Percentiles rank a stretch among this genome's conserved stretches.
These are phyloP conservation scores for Phytophthora idaei DNA, from an alignment of 352 stramenopile genomes.

Conservation along the genomic window DNA sequence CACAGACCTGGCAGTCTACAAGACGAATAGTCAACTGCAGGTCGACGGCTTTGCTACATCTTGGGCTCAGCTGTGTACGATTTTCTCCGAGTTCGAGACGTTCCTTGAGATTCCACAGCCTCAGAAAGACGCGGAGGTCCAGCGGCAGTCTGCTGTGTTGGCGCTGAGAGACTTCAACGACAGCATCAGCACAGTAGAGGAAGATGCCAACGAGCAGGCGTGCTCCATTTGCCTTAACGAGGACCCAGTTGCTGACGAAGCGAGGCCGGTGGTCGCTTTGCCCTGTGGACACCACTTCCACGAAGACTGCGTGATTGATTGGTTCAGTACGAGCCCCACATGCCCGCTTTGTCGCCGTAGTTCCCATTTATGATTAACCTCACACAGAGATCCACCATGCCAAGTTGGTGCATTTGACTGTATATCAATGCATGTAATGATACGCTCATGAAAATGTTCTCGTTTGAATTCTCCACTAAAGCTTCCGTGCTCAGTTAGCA, in stretches of 20 bases:
- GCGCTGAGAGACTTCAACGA: constrained; percentile 54
- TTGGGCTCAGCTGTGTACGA: constrained; percentile 27
- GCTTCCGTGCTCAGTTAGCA: no score
- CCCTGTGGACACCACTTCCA: constrained; percentile 68
- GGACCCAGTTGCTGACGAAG: constrained; percentile 29
- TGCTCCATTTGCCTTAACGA: constrained; percentile 65
- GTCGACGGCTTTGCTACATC: constrained; percentile 26
- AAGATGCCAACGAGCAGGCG: constrained; percentile 16
- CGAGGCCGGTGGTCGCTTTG: constrained; percentile 42
- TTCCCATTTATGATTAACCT: constrained; percentile 10
- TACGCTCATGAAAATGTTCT: no score
- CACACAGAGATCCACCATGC: not conserved
- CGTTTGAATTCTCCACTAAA: not conserved
- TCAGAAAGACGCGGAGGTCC: constrained; percentile 51
- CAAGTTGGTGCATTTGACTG: no score
- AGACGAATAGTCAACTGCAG: constrained; percentile 33
- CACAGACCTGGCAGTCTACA: constrained; percentile 57
- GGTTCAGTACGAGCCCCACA: constrained; percentile 64
- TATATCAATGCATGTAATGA: no score
- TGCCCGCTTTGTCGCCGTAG: constrained; percentile 60
- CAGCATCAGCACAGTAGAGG: not conserved
- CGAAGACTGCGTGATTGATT: constrained; percentile 74
- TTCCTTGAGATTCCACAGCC: constrained; percentile 57
- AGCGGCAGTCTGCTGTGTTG: constrained; percentile 48
- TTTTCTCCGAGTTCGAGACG: constrained; percentile 43